These are phyloP conservation scores for Sporothrix dimorphospora DNA, from an alignment of 2,329 filamentous ascomycete species.

Conservation along the genomic window DNA sequence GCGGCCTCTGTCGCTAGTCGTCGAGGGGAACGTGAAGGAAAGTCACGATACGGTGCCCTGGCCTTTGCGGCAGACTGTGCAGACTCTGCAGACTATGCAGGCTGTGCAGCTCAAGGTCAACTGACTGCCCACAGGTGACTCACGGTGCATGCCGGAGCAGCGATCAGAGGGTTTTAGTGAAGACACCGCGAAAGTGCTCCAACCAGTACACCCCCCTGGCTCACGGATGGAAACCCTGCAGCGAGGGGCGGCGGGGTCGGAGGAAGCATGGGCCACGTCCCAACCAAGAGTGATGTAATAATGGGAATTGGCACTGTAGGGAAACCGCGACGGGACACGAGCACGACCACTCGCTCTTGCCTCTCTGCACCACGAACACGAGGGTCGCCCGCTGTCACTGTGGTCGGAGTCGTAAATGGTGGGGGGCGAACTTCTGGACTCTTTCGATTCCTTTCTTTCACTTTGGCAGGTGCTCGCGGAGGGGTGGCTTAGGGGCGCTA, in stretches of 20 bases:
- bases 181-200: too few relatives aligned
- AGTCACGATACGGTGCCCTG: too few relatives aligned
- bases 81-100: background rate
- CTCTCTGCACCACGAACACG: background rate
- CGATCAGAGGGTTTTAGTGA: background rate
- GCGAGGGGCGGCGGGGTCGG: constrained; percentile 23
- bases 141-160: constrained; percentile 4
- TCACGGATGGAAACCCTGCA: too few relatives aligned
- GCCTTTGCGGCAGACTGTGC: too few relatives aligned
- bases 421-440: constrained; percentile 1
- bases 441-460: background rate
- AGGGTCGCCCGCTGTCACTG: background rate
- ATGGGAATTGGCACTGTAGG: constrained; percentile 1
- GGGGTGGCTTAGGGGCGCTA: constrained; percentile 8
- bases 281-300: constrained; percentile 21
- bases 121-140: constrained; percentile 24
- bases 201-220: too few relatives aligned
- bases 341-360: background rate
- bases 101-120: background rate
- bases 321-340: background rate
- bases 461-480: constrained; percentile 7
- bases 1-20: too few relatives aligned
- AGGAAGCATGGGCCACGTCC: constrained; percentile 11
- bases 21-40: too few relatives aligned
- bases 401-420: background rate